These are phyloP conservation scores for Cystoderma amianthinum DNA, from an alignment of 768 basidiomycete genomes.

Conservation along the genomic window DNA sequence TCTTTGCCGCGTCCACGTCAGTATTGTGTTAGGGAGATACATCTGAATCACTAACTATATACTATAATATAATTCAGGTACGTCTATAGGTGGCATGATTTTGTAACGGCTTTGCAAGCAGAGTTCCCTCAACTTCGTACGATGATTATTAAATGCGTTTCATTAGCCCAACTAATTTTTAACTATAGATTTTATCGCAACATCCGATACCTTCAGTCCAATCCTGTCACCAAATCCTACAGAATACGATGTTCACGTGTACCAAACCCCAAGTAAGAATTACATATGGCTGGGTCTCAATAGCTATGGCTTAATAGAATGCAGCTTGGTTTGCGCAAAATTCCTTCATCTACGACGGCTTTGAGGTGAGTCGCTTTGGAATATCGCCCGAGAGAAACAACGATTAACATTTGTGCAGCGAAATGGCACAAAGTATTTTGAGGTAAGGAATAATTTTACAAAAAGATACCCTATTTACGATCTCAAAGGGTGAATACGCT, in stretches of 20 bases:
- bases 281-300: too few relatives aligned
- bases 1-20: constrained; percentile 14
- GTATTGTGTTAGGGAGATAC: too few relatives aligned
- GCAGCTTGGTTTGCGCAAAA: constrained; percentile 36
- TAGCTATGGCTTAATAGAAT: background rate
- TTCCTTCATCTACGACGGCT: constrained; percentile 31
- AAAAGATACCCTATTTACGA: too few relatives aligned
- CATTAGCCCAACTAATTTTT: background rate
- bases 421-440: constrained; percentile 54
- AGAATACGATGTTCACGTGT: constrained; percentile 53
- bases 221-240: constrained; percentile 39
- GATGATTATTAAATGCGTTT: constrained; percentile 13
- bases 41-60: too few relatives aligned
- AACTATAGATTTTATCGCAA: constrained; percentile 48
- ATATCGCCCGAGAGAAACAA: too few relatives aligned
- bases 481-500: constrained; percentile 56
- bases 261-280: constrained; percentile 48
- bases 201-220: constrained; percentile 34
- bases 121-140: constrained; percentile 46
- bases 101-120: constrained; percentile 35
- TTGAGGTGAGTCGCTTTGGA: constrained; percentile 17
- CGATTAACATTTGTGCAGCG: too few relatives aligned
- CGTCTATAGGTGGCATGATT: constrained; percentile 43
- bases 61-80: constrained; percentile 27
- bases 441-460: too few relatives aligned